These are phyloP conservation scores for Epichloe gansuensis DNA, from an alignment of 2,329 filamentous ascomycete species.

Conservation along the genomic window DNA sequence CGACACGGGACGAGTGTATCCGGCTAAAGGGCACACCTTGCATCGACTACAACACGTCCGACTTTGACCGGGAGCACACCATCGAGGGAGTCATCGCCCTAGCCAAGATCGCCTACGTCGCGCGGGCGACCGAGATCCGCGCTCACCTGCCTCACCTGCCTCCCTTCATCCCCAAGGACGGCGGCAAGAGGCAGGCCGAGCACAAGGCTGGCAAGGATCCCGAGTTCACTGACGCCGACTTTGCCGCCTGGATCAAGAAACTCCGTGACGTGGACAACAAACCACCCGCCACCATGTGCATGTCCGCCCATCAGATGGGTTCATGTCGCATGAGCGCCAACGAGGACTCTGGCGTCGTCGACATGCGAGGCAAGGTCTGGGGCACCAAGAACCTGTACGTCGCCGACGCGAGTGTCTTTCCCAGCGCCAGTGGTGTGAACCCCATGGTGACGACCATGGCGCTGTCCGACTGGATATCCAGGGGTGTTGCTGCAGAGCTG, in stretches of 20 bases:
- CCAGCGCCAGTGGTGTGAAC: constrained; percentile 66
- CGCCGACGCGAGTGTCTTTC: constrained; percentile 65
- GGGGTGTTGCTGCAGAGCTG: constrained; percentile 27
- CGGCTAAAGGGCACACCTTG: constrained; percentile 47
- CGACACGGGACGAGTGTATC: constrained; percentile 61
- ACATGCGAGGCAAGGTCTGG: constrained; percentile 50
- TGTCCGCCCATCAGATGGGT: constrained; percentile 74
- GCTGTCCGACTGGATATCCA: constrained; percentile 52
- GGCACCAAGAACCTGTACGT: constrained; percentile 54
- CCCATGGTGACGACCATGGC: constrained; percentile 73
- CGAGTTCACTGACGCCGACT: constrained; percentile 45
- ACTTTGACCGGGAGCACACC: constrained; percentile 60
- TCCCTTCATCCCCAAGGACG: constrained; percentile 40
- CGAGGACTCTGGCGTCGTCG: constrained; percentile 42
- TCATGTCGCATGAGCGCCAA: constrained; percentile 57
- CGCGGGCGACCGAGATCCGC: constrained; percentile 71
- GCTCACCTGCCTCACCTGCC: constrained; percentile 48
- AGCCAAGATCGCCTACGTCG: constrained; percentile 65
- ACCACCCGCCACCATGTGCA: constrained; percentile 41
- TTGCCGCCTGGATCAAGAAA: constrained; percentile 47
- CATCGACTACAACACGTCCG: constrained; percentile 58
- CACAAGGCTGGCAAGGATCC: constrained; percentile 16
- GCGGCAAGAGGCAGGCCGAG: constrained; percentile 11
- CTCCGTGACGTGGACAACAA: constrained; percentile 36
- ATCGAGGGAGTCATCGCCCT: constrained; percentile 60